phyloP scores from a whole-genome alignment of 352 stramenopile species.

The Pythium sukuiense region DNA sequence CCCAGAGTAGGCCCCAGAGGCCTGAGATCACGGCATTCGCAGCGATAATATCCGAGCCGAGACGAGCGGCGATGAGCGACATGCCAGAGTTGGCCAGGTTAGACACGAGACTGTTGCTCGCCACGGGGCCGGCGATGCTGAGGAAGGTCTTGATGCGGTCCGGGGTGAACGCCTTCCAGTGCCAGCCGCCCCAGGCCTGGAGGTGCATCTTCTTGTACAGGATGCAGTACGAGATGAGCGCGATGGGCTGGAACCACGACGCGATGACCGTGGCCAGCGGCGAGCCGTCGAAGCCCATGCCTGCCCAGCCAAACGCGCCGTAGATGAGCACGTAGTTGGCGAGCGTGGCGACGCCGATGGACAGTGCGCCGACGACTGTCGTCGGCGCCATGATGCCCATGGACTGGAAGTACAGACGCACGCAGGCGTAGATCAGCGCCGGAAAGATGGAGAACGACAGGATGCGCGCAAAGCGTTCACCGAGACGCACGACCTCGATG shows the following conservation, averaged over 20 bases:
- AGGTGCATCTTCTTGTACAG: slow-evolving; percentile 73
- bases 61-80: slow-evolving; percentile 65
- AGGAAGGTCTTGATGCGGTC: slow-evolving; percentile 68
- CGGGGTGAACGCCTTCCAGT: slow-evolving; percentile 51
- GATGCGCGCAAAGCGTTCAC: slow-evolving; percentile 73
- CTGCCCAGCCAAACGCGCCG: slow-evolving; percentile 47
- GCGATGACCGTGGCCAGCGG: slow-evolving; percentile 74
- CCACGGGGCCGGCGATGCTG: slow-evolving; percentile 60
- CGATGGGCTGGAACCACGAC: slow-evolving; percentile 77
- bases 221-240: slow-evolving; percentile 75
- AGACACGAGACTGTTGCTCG: slow-evolving; percentile 65
- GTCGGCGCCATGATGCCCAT: slow-evolving; percentile 80
- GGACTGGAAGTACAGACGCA: slow-evolving; percentile 82
- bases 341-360: slow-evolving; percentile 56
- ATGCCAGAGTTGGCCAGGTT: slow-evolving; percentile 73
- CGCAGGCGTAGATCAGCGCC: slow-evolving; percentile 72
- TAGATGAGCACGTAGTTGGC: slow-evolving; percentile 66
- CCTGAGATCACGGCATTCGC: slow-evolving; percentile 74
- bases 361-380: slow-evolving; percentile 65
- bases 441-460: slow-evolving; percentile 79
- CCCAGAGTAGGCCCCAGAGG: slow-evolving; percentile 67
- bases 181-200: slow-evolving; percentile 71
- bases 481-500: slow-evolving; percentile 59
- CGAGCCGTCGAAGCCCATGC: slow-evolving; percentile 77
- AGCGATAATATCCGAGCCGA: slow-evolving; percentile 75